Evolutionary conservation across 148 eudicot species (phyloP).

Genomic region (Cornus suecica): DNA sequence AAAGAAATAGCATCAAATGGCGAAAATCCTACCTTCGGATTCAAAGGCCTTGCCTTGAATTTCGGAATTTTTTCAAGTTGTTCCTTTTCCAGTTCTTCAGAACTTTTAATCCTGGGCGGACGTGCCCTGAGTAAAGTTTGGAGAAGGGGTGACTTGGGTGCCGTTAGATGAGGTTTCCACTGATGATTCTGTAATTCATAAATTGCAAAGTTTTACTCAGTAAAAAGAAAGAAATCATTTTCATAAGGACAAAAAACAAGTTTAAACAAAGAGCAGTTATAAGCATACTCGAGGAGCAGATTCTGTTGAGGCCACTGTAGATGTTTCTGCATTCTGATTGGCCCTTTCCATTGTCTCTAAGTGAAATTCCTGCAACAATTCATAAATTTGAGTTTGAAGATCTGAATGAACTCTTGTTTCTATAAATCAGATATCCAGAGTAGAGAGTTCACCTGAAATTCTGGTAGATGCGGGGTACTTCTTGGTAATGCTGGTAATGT

Average conservation of each 20-base stretch:
- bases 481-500: slow-evolving; percentile 62
- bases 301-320: slow-evolving; percentile 68
- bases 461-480: slow-evolving; percentile 70
- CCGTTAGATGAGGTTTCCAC: slow-evolving; percentile 66
- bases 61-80: slow-evolving; percentile 78
- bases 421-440: neutral
- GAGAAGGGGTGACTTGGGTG: slow-evolving; percentile 80
- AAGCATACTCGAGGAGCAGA: slow-evolving; percentile 44
- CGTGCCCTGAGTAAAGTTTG: slow-evolving; percentile 91
- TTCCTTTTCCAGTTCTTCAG: slow-evolving; percentile 78
- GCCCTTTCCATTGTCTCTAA: slow-evolving; percentile 87
- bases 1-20: neutral
- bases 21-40: slow-evolving; percentile 56
- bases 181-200: slow-evolving; percentile 44
- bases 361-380: slow-evolving; percentile 58
- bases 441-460: slow-evolving; percentile 60
- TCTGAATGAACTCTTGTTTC: neutral
- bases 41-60: slow-evolving; percentile 94
- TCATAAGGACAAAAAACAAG: neutral
- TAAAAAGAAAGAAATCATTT: neutral
- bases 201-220: neutral
- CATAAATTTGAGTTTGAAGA: neutral
- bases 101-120: slow-evolving; percentile 64
- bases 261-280: neutral
- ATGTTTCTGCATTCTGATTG: slow-evolving; percentile 61